A percentile compares a stretch with the other conserved stretches of the same genome.
phyloP scores from a whole-genome alignment of 1,284 basidiomycete genomes.

The Cutaneotrichosporon sp. region DNA sequence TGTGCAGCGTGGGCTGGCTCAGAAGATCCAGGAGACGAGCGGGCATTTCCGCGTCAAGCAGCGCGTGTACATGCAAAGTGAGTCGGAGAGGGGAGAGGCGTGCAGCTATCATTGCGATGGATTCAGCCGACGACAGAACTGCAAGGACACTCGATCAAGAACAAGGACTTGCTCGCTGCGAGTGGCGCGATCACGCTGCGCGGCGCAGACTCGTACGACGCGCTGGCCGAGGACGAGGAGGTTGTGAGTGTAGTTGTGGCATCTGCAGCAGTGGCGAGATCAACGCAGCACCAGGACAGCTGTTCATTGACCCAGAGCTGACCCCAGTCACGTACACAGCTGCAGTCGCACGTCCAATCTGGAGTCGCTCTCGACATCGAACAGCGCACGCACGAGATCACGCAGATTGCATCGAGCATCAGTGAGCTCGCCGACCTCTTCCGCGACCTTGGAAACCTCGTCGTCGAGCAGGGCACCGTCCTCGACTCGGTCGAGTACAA shows the following conservation, averaged over 20 bases:
- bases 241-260: slow-evolving; percentile 55
- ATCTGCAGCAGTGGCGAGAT: slow-evolving; percentile 63
- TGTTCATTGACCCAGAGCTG: neutral
- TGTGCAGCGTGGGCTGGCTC: slow-evolving; percentile 93
- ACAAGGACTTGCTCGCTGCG: slow-evolving; percentile 82
- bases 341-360: slow-evolving; percentile 53
- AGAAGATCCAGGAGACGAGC: slow-evolving; percentile 88
- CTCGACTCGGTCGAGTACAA: slow-evolving; percentile 97
- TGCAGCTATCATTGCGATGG: neutral
- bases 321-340: slow-evolving; percentile 41
- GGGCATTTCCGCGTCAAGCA: slow-evolving; percentile 96
- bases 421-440: slow-evolving; percentile 89
- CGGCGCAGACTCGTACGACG: slow-evolving; percentile 73
- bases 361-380: slow-evolving; percentile 59
- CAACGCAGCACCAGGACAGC: slow-evolving; percentile 62
- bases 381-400: slow-evolving; percentile 71
- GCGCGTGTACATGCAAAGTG: slow-evolving; percentile 93
- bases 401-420: slow-evolving; percentile 90
- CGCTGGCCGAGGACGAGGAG: slow-evolving; percentile 79
- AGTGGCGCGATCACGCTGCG: slow-evolving; percentile 73
- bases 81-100: slow-evolving; percentile 52
- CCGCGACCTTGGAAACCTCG: slow-evolving; percentile 85
- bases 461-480: slow-evolving; percentile 97
- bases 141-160: slow-evolving; percentile 91
- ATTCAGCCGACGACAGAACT: slow-evolving; percentile 60